Evolutionary conservation across 2,329 filamentous ascomycete genomes (phyloP).

Genomic region (Talaromyces sp.): DNA sequence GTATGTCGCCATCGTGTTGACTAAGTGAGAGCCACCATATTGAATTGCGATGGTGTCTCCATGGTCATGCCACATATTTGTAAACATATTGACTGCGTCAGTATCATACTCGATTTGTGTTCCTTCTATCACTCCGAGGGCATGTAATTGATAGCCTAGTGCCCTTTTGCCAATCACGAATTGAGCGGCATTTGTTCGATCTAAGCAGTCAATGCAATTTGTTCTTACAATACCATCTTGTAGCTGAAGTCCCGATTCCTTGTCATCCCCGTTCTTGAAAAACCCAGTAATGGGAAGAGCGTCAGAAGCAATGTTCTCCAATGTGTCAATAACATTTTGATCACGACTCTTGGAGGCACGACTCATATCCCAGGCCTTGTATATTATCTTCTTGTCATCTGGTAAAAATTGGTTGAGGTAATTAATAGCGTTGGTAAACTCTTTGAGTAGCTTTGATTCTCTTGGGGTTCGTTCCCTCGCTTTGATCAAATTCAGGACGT

Average conservation of each 20-base stretch:
- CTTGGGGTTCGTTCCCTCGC: conserved; percentile 80
- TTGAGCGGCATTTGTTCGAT: conserved; percentile 94
- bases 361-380: conserved; percentile 98
- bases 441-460: conserved; percentile 83
- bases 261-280: conserved; percentile 84
- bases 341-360: conserved; percentile 87
- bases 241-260: conserved; percentile 62
- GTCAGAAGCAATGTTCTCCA: conserved; percentile 85
- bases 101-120: conserved; percentile 87
- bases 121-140: conserved; percentile 78
- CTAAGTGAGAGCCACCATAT: conserved; percentile 93
- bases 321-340: conserved; percentile 87
- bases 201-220: conserved; percentile 96
- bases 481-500: conserved; percentile 89
- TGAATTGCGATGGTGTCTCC: conserved; percentile 97
- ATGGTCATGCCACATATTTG: conserved; percentile 97
- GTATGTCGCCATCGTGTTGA: conserved; percentile 99
- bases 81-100: conserved; percentile 92
- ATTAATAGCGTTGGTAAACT: conserved; percentile 80
- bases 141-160: conserved; percentile 85
- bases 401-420: conserved; percentile 96
- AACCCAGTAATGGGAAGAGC: conserved; percentile 84
- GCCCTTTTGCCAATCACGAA: conserved; percentile 96
- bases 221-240: conserved; percentile 93
- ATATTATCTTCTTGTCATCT: conserved; percentile 76